Evolutionary conservation across 169 alveolate species (phyloP), one percentile per base, ranked within the genome.

Genomic region (Cryptosporidium xiaoi): DNA sequence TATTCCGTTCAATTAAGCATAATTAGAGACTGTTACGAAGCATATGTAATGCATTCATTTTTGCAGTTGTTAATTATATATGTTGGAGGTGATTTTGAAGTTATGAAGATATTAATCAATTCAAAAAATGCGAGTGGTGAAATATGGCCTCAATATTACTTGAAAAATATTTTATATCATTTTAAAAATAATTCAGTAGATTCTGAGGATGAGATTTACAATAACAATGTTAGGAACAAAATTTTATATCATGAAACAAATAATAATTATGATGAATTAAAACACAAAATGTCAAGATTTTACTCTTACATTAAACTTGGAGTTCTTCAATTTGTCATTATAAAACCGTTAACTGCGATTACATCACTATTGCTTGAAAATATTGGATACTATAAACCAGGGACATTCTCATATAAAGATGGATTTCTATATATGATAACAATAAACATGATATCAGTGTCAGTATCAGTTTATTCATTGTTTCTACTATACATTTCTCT

Each of bases 11-110:
- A 51, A 18, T 48, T 77, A 51, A 77, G 56, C 40, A 77, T 77
- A 34, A 44, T 77, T 7, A 77, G 87, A 62, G 87, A 77, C 33
- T 77, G 87, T 64, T 77, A 77, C 50, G 87, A 77, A 29, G 71
- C 71, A 16, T 77, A 77, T 62, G 87, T 77, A 40, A 60, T 77
- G 71, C 64, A 58, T 29, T 77, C 87, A 62, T 77, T 77, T 60
- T 31, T 77, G 51, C 56, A 77, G 24, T 53, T 77, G 31, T 60
- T 77, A 16, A 77, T 60, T 18, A 15, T 60, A 34, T 77, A 24
- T 34, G 46, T 77, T 51, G 87, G 71, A 7, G 87, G 87, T 13
- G 87, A 77, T 31, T 36, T 58, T 15, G 87, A 34, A 1, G 40
- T 77, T 44, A 7, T 77, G 12, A 56, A 48, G n/a, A 51, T 56